These are phyloP conservation scores for Lepidium aucheri DNA, from an alignment of 345 rosid species.

Conservation along the genomic window DNA sequence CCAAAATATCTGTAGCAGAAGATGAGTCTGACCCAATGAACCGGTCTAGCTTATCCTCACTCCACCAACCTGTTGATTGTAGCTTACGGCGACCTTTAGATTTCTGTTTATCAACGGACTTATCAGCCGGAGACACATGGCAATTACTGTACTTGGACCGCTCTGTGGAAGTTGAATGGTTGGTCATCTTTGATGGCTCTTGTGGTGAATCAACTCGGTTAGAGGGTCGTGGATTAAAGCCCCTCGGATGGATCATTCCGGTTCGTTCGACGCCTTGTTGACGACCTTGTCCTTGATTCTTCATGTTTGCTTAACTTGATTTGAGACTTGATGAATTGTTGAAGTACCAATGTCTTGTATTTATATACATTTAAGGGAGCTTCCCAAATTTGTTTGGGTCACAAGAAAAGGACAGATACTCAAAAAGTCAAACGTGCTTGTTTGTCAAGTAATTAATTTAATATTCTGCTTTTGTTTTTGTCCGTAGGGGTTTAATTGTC, in stretches of 20 bases:
- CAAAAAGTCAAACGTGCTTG: slow-evolving; percentile 8
- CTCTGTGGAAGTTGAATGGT: slow-evolving; percentile 4
- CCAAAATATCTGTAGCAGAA: background rate
- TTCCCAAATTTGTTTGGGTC: background rate
- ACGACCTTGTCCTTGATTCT: slow-evolving; percentile 2
- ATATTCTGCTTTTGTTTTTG: background rate
- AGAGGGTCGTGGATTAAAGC: background rate
- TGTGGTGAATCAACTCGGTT: background rate
- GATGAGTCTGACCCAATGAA: background rate
- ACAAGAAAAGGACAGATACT: slow-evolving; percentile 9
- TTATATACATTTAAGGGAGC: background rate
- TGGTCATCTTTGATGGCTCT: slow-evolving; percentile 13
- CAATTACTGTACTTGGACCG: slow-evolving; percentile 7
- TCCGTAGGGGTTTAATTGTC: background rate
- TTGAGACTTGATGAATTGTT: slow-evolving; percentile 1
- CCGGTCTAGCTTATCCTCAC: slow-evolving; percentile 11
- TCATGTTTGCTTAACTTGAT: slow-evolving; percentile 2
- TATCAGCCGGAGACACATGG: slow-evolving; percentile 11
- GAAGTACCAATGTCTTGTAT: background rate
- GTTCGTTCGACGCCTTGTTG: slow-evolving; percentile 13
- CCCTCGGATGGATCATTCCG: background rate
- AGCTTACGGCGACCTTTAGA: slow-evolving; percentile 16
- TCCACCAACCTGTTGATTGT: background rate
- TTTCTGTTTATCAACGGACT: background rate
- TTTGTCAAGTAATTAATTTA: background rate